These are phyloP conservation scores for Ceratocystiopsis brevicomis DNA, from an alignment of 2,329 filamentous ascomycete genomes.

Conservation along the genomic window DNA sequence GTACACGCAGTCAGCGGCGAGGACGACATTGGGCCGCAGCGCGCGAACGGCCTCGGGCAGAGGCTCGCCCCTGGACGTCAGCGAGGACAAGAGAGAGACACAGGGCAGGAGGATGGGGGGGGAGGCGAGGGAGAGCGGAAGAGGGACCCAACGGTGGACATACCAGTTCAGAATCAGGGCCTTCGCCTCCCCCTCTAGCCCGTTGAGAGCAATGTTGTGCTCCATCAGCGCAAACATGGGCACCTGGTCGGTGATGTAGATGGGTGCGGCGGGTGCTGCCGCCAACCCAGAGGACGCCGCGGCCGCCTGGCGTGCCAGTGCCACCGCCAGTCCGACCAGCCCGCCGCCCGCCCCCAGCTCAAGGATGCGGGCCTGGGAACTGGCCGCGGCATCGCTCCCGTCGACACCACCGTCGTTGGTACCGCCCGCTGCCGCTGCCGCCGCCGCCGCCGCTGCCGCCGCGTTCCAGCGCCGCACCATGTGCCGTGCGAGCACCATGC, in stretches of 20 bases:
- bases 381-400: too few relatives aligned
- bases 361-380: constrained; percentile 18
- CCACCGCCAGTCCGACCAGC: constrained; percentile 52
- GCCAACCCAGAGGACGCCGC: too few relatives aligned
- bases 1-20: constrained; percentile 96
- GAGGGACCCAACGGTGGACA: constrained; percentile 9
- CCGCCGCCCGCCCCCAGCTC: constrained; percentile 88
- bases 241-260: constrained; percentile 65
- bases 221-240: constrained; percentile 76
- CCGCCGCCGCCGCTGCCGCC: too few relatives aligned
- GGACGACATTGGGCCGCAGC: constrained; percentile 54
- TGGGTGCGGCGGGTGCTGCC: background rate
- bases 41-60: constrained; percentile 32
- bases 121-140: background rate
- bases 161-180: constrained; percentile 68
- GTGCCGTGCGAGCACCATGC: constrained; percentile 73
- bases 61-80: constrained; percentile 34
- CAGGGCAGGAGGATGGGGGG: too few relatives aligned
- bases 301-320: constrained; percentile 25
- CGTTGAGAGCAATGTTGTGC: constrained; percentile 71
- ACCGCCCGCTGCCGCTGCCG: too few relatives aligned
- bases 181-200: constrained; percentile 40
- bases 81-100: background rate
- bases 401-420: too few relatives aligned
- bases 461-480: constrained; percentile 53